phyloP scores from a whole-genome alignment of 768 basidiomycete species.

The Amanita pseudoporphyria region DNA sequence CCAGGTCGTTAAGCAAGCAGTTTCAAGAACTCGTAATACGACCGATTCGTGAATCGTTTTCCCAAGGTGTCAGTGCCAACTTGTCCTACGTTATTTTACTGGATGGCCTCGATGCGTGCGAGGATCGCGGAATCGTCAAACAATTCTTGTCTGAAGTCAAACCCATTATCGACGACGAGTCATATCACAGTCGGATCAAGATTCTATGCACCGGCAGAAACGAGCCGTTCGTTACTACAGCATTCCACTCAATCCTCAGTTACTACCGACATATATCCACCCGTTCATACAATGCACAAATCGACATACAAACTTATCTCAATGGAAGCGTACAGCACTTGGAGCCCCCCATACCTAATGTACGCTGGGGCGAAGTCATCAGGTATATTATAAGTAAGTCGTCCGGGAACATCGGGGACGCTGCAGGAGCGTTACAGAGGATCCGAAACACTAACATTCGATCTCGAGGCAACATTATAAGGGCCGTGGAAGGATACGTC shows the following conservation, averaged over 20 bases:
- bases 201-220: neutral
- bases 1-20: neutral
- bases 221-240: neutral
- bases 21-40: neutral
- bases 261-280: neutral
- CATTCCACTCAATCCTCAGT: neutral
- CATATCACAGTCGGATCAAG: slow-evolving; percentile 1
- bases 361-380: neutral
- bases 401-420: neutral
- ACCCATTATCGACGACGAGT: neutral
- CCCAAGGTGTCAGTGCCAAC: neutral
- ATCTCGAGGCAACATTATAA: neutral
- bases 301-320: neutral
- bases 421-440: neutral
- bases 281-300: neutral
- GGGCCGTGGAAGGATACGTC: neutral
- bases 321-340: neutral
- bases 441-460: neutral
- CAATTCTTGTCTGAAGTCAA: slow-evolving; percentile 4
- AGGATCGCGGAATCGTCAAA: neutral
- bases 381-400: neutral
- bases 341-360: no score
- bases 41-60: neutral
- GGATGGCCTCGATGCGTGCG: slow-evolving; percentile 3
- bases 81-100: neutral